phyloP scores from a whole-genome alignment of 768 basidiomycete genomes.

The Lactarius tabidus region DNA sequence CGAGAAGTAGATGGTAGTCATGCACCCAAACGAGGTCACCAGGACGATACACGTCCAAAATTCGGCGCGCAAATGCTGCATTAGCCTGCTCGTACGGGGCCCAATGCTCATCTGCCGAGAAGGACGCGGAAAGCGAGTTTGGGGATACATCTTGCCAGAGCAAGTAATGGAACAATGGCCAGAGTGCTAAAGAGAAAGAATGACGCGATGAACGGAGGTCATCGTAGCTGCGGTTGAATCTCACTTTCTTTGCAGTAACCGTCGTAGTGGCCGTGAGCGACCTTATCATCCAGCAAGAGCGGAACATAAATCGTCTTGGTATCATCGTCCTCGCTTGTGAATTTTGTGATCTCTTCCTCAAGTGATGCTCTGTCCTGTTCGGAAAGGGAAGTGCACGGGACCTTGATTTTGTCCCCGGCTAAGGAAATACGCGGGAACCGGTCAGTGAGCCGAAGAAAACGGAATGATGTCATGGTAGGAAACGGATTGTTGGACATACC shows the following conservation, averaged over 20 bases:
- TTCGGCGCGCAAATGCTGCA: conserved; percentile 70
- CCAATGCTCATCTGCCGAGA: conserved; percentile 71
- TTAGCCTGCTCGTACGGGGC: conserved; percentile 79
- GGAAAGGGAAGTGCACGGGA: conserved; percentile 50
- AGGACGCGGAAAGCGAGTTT: conserved; percentile 79
- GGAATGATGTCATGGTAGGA: conserved; percentile 1
- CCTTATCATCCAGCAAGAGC: conserved; percentile 86
- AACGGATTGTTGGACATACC: conserved; percentile 23
- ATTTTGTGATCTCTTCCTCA: conserved; percentile 58
- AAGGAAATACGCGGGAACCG: conserved; percentile 13
- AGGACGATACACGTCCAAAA: conserved; percentile 64
- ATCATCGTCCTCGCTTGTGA: conserved; percentile 57
- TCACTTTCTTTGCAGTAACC: conserved; percentile 96
- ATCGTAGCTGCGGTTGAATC: conserved; percentile 32
- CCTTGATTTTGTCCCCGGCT: conserved; percentile 33
- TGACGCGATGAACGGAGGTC: background rate
- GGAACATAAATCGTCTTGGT: conserved; percentile 70
- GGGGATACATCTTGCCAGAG: conserved; percentile 86
- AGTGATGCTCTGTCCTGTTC: conserved; percentile 62
- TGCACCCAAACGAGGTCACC: conserved; percentile 87
- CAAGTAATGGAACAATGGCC: conserved; percentile 98
- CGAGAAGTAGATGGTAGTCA: conserved; percentile 94
- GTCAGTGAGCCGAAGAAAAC: background rate
- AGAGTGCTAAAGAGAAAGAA: conserved; percentile 58
- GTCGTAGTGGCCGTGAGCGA: conserved; percentile 93